A percentile compares a stretch with the other conserved stretches of the same genome.
These are phyloP conservation scores for Stachybotrys chartarum DNA, from an alignment of 2,329 filamentous ascomycete genomes.

Conservation along the genomic window DNA sequence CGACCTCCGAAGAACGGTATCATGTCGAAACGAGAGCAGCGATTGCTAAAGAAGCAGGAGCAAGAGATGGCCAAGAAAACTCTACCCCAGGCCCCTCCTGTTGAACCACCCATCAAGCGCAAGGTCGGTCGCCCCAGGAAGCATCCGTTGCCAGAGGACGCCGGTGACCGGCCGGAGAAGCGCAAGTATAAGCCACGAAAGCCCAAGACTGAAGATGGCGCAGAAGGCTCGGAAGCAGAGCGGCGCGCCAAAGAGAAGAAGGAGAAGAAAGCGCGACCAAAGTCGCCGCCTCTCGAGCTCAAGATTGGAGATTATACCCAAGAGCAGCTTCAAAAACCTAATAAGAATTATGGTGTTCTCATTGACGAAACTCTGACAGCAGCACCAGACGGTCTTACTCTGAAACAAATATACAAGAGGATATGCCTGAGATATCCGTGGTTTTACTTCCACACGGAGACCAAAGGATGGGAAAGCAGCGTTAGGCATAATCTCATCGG, in stretches of 20 bases:
- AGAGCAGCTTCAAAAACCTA: slow-evolving; percentile 53
- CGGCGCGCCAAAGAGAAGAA: slow-evolving; percentile 50
- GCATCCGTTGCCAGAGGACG: slow-evolving; percentile 52
- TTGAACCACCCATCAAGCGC: slow-evolving; percentile 50
- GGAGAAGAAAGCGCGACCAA: slow-evolving; percentile 50
- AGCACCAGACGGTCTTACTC: slow-evolving; percentile 45
- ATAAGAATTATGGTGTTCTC: slow-evolving; percentile 54
- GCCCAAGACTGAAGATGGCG: slow-evolving; percentile 44
- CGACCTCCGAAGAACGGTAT: slow-evolving; percentile 75
- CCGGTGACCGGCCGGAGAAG: slow-evolving; percentile 49
- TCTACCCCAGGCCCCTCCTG: slow-evolving; percentile 35
- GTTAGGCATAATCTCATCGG: slow-evolving; percentile 58
- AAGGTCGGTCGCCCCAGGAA: slow-evolving; percentile 61
- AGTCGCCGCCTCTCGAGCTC: slow-evolving; percentile 53
- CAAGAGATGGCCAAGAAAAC: slow-evolving; percentile 43
- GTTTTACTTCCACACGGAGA: slow-evolving; percentile 53
- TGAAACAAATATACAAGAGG: slow-evolving; percentile 58
- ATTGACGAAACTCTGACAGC: slow-evolving; percentile 53
- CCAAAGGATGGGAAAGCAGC: slow-evolving; percentile 60
- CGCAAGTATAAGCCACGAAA: slow-evolving; percentile 60
- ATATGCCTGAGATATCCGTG: slow-evolving; percentile 52
- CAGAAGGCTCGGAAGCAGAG: slow-evolving; percentile 49
- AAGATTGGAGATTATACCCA: slow-evolving; percentile 47
- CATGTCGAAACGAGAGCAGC: slow-evolving; percentile 72
- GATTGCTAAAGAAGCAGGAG: slow-evolving; percentile 52